phyloP scores from a whole-genome alignment of 2,329 filamentous ascomycete species.

The Ascochyta pisi region DNA sequence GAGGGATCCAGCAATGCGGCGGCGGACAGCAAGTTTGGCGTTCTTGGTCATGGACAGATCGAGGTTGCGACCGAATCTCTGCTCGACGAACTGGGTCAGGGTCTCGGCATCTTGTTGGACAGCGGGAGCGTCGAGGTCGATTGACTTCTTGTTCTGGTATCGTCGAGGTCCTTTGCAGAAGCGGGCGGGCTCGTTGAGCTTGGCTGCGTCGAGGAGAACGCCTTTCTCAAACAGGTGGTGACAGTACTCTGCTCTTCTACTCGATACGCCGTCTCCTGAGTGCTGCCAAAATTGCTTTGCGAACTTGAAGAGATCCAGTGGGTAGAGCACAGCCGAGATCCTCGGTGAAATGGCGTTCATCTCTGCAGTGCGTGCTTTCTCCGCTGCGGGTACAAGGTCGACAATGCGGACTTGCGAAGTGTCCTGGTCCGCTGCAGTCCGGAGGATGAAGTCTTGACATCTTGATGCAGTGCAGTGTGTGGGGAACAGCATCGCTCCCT shows the following conservation, averaged over 20 bases:
- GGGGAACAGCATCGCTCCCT: slow-evolving; percentile 84
- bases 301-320: slow-evolving; percentile 68
- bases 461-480: slow-evolving; percentile 71
- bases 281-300: slow-evolving; percentile 99
- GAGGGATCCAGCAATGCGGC: slow-evolving; percentile 87
- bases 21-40: slow-evolving; percentile 83
- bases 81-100: slow-evolving; percentile 78
- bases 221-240: slow-evolving; percentile 75
- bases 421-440: slow-evolving; percentile 62
- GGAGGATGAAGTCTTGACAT: slow-evolving; percentile 75
- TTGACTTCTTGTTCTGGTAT: slow-evolving; percentile 72
- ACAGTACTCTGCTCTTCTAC: slow-evolving; percentile 89
- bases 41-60: slow-evolving; percentile 78
- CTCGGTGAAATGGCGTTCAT: slow-evolving; percentile 53
- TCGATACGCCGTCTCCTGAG: slow-evolving; percentile 89
- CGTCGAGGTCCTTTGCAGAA: slow-evolving; percentile 75
- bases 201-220: slow-evolving; percentile 62
- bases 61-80: slow-evolving; percentile 91
- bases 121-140: slow-evolving; percentile 49
- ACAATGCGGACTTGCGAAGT: slow-evolving; percentile 61
- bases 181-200: slow-evolving; percentile 45
- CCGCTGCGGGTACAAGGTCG: slow-evolving; percentile 68
- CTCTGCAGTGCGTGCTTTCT: slow-evolving; percentile 58
- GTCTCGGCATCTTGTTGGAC: slow-evolving; percentile 32
- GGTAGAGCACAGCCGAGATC: slow-evolving; percentile 69